Conservation (phyloP, 1,284 basidiomycete species). For the Schizophyllum amplum region DNA sequence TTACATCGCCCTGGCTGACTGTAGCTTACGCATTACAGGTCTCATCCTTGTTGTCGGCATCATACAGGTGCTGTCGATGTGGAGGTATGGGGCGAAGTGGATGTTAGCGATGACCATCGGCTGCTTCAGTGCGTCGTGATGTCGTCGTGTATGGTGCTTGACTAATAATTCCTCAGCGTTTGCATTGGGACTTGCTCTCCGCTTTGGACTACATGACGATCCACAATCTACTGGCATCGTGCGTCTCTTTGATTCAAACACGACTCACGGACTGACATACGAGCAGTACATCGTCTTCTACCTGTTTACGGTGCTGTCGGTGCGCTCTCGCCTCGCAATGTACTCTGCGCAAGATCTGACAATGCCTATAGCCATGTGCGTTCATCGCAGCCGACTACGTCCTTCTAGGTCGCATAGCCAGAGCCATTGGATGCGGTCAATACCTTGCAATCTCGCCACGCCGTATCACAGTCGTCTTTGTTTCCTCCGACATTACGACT, state of each 20-base stretch:
- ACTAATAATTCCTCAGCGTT: constrained; percentile 28
- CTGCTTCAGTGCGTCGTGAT: constrained; percentile 37
- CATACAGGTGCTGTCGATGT: constrained; percentile 38
- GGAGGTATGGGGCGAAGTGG: constrained; percentile 45
- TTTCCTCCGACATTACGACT: constrained; percentile 55
- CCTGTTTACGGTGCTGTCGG: constrained; percentile 57
- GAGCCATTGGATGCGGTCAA: constrained; percentile 37
- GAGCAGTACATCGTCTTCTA: constrained; percentile 51
- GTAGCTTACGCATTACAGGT: constrained; percentile 20
- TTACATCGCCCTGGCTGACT: neutral
- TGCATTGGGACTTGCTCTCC: constrained; percentile 41
- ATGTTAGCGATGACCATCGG: constrained; percentile 65
- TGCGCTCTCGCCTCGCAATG: constrained; percentile 21
- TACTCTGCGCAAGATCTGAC: neutral
- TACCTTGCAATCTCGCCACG: constrained; percentile 49
- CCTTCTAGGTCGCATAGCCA: constrained; percentile 54
- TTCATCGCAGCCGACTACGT: constrained; percentile 72
- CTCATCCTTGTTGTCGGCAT: constrained; percentile 47
- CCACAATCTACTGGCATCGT: constrained; percentile 30
- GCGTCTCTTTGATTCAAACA: neutral
- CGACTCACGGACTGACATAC: neutral
- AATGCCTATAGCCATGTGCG: constrained; percentile 49
- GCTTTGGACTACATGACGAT: constrained; percentile 38
- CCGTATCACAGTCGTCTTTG: constrained; percentile 44
- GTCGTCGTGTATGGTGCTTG: neutral